A percentile compares a stretch with the other conserved stretches of the same genome.
phyloP scores from a whole-genome alignment of 2,329 filamentous ascomycete species.

The Fonsecaea erecta region DNA sequence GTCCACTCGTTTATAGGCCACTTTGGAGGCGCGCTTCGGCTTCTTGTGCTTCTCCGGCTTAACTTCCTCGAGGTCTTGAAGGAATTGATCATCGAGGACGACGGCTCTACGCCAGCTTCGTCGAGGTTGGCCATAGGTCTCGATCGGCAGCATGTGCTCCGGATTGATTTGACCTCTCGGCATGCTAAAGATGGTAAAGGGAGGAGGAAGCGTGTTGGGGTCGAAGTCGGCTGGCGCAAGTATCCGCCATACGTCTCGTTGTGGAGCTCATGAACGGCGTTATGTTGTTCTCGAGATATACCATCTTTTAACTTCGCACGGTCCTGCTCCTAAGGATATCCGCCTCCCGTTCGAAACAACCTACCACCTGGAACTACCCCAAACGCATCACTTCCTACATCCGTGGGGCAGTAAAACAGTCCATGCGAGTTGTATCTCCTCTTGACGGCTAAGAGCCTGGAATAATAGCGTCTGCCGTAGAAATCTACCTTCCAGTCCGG shows the following conservation, averaged over 20 bases:
- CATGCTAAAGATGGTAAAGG: neutral
- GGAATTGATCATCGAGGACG: slow-evolving; percentile 4
- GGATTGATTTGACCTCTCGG: slow-evolving; percentile 7
- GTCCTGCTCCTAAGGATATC: neutral
- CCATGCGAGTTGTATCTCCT: slow-evolving; percentile 26
- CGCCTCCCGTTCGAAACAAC: neutral
- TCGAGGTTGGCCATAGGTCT: neutral
- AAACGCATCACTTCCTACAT: slow-evolving; percentile 27
- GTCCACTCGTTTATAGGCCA: slow-evolving; percentile 73
- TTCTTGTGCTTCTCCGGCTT: slow-evolving; percentile 39
- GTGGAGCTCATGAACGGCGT: too few species aligned
- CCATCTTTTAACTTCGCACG: too few species aligned
- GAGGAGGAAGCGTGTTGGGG: slow-evolving; percentile 1
- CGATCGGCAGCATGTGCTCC: slow-evolving; percentile 1
- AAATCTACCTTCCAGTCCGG: slow-evolving; percentile 26
- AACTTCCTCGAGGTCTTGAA: slow-evolving; percentile 39
- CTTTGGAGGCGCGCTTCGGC: slow-evolving; percentile 55
- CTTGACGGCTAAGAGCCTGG: slow-evolving; percentile 22
- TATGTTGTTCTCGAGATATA: too few species aligned
- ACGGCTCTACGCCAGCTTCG: neutral
- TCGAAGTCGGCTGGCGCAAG: slow-evolving; percentile 17
- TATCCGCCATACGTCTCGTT: too few species aligned
- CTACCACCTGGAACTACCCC: neutral
- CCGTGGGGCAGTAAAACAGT: slow-evolving; percentile 27
- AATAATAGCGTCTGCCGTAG: slow-evolving; percentile 23